These are phyloP conservation scores for Pseudozyma thailandica DNA, from an alignment of 1,284 basidiomycete species.

Conservation along the genomic window DNA sequence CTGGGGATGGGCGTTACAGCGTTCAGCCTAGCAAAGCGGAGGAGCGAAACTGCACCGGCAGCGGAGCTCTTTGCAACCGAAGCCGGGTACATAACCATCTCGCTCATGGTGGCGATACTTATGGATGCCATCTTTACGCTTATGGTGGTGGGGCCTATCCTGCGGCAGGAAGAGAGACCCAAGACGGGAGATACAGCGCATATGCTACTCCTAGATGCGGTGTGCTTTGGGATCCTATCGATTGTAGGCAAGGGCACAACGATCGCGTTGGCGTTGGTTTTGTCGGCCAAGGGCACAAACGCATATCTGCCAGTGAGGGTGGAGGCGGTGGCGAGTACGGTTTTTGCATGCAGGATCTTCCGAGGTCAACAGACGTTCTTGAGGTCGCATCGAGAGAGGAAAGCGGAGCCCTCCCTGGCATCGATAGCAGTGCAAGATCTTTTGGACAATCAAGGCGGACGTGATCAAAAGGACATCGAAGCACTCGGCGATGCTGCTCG, in stretches of 20 bases:
- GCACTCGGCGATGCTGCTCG: no score
- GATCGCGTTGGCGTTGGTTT: constrained; percentile 4
- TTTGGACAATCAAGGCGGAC: background rate
- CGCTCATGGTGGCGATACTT: constrained; percentile 14
- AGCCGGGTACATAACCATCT: no score
- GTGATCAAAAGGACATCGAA: no score
- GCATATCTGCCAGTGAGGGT: constrained; percentile 23
- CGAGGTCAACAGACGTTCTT: constrained; percentile 29
- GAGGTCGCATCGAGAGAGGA: constrained; percentile 8
- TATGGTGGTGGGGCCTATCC: constrained; percentile 22
- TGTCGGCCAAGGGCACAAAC: background rate
- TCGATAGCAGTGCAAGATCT: no score
- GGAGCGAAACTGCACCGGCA: no score
- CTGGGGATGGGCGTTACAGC: constrained; percentile 3
- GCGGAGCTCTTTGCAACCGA: no score
- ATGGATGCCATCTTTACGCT: constrained; percentile 25
- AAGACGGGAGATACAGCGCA: constrained; percentile 20
- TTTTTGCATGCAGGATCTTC: constrained; percentile 39
- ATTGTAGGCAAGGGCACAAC: constrained; percentile 16
- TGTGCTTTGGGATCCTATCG: constrained; percentile 24
- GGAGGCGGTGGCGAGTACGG: constrained; percentile 20
- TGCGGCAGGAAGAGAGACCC: background rate
- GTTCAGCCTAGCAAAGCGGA: constrained; percentile 1
- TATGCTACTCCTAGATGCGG: constrained; percentile 27
- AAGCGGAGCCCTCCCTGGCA: constrained; percentile 11